Base-by-base conservation (phyloP, 2,329 filamentous ascomycete species). In the Penicillium rolfsii region DNA sequence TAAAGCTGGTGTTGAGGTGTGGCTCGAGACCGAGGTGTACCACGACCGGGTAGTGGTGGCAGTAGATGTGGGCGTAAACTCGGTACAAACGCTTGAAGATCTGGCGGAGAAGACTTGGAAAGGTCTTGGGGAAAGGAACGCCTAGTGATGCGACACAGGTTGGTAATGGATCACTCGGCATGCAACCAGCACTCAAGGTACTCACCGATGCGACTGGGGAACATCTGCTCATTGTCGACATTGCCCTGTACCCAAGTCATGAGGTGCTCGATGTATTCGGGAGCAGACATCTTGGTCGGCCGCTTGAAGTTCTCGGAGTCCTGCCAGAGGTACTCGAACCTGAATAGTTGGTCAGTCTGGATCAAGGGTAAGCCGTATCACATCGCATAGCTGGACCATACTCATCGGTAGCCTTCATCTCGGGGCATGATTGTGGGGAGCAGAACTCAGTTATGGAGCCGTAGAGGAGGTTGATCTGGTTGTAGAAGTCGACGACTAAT, bases 351-450 rank as follows among this genome's bases (percentile, higher is more conserved):
- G 69, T 53, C 19, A 57, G 43, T n/a, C 22, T 35, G 28, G 28
- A 9, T 28, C 22, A 16, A 30, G 33, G 33, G 12, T 9, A 19
- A 3, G 7, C 6, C 2, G n/a, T 28, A 5, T 26, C 50, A 12
- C 4, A 12, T 38, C n/a, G n/a, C 16, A 40, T 16, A n/a, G 24
- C 7, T 53, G 7, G 36, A 38, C 61, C 87, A 66, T 84, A 95
- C 90, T 99, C 95, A 80, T 99, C 96, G 9, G 95, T 99, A n/a
- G 95, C 95, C 80, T 99, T 99, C 95, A 99, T 99, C 81, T 98
- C 95, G 0, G 95, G 95, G 77, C 95, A 99, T 66, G 93, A 93
- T 76, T 95, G 90, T 35, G 95, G 94, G 28, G 95, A 98, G 83
- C 95, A 99, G 80, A 99, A 99, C 76, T 99, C 95, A 62, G 95